Conservation (phyloP, 2,329 filamentous ascomycete genomes). For the Graphilbum ipis-grandicollis region DNA sequence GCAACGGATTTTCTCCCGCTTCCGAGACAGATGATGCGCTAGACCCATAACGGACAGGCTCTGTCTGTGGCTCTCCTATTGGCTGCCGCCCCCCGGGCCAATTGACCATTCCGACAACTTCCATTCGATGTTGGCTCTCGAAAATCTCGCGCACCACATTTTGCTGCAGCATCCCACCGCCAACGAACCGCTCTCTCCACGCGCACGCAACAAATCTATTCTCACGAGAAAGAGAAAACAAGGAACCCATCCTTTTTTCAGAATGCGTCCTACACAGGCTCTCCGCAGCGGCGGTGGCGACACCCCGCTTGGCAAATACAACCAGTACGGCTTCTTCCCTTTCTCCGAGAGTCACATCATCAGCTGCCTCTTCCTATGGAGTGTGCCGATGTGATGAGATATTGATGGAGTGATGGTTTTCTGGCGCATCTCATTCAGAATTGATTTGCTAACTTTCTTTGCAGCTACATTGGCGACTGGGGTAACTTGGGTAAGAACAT, state of each 20-base stretch:
- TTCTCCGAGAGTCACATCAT: too few species aligned
- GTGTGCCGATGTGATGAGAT: too few species aligned
- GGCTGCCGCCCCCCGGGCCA: constrained; percentile 1
- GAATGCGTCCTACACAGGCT: constrained; percentile 28
- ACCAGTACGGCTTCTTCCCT: constrained; percentile 20
- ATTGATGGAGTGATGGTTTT: too few species aligned
- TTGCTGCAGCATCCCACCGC: not conserved
- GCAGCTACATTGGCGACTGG: constrained; percentile 58
- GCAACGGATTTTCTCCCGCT: constrained; percentile 1
- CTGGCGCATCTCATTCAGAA: not conserved
- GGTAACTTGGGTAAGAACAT: constrained; percentile 52
- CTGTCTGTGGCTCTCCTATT: not conserved
- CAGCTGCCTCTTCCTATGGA: too few species aligned
- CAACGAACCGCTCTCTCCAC: constrained; percentile 2
- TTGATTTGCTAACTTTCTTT: constrained; percentile 3
- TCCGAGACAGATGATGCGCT: not conserved
- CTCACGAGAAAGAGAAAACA: not conserved
- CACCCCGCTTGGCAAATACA: constrained; percentile 23
- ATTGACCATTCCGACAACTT: constrained; percentile 12
- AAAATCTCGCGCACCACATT: constrained; percentile 6
- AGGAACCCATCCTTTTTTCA: constrained; percentile 11
- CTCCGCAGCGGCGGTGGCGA: constrained; percentile 22
- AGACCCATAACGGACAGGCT: not conserved
- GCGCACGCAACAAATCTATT: not conserved
- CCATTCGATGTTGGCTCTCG: constrained; percentile 9